Evolutionary conservation across 2,329 filamentous ascomycete species (phyloP), one percentile per base, ranked within the genome.

Genomic region (Aspergillus texensis): DNA sequence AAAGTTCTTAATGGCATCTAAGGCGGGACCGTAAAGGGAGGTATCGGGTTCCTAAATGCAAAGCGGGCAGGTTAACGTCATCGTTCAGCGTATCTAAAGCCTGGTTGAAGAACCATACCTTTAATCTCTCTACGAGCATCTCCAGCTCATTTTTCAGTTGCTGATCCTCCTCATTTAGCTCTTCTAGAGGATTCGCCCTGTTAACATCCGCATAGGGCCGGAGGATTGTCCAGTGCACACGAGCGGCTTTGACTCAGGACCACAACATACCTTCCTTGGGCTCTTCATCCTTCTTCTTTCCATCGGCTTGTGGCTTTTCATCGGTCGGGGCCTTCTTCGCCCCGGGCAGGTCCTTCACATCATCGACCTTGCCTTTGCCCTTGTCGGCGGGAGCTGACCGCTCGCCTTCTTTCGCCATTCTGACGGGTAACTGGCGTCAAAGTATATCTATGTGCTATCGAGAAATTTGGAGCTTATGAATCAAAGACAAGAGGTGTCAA

Each of bases 101-200:
- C 28, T 34, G 4, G 39, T 68, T 55, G 55, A 61, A 46, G 60
- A 57, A 61, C 57, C 81, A 74, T 83, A 96, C 93, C 79, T 91
- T 91, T 86, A 99, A 85, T 75, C 95, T 88, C 83, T 99, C 95
- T 10, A 97, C 94, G 58, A 99, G 88, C 94, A 98, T 96, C 70
- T 99, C 95, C 66, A 99, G 89, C 82, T 99, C 95, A 75, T 87
- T 94, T 85, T 99, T 99, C 75, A 99, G 88, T 84, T 98, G 94
- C 82, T 98, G 94, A 70, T 99, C 95, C 80, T 99, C 95, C 75
- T 99, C 95, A 75, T 87, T 99, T 71, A 99, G 89, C 81, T 99
- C 95, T 82, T 98, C 94, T 83, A 85, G 77, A 74, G 78, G 81
- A 79, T 55, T 61, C 74, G 65, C 72, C 72, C 62, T 61, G 66